Percentiles rank a stretch among this genome's conserved stretches.
Conservation (phyloP, 306 rosid species). For the Prunus fruticosa region DNA sequence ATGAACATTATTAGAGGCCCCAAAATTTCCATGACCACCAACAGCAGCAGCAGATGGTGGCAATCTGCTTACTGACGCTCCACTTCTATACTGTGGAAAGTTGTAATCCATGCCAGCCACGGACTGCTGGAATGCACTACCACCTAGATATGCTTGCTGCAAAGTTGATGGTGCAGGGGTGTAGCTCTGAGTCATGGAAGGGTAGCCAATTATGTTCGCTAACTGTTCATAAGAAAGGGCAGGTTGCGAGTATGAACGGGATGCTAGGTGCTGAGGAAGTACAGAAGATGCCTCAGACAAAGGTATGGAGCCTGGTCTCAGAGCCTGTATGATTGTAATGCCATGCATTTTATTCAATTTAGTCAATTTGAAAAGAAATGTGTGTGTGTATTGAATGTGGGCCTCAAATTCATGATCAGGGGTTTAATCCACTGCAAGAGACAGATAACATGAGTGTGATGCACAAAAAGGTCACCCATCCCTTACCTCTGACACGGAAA, state of each 20-base stretch:
- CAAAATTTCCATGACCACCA: constrained; percentile 38
- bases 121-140: constrained; percentile 32
- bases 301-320: constrained; percentile 33
- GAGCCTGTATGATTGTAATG: constrained; percentile 38
- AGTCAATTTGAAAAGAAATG: neutral
- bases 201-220: constrained; percentile 18
- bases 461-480: constrained; percentile 5
- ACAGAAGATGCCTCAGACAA: constrained; percentile 30
- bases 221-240: constrained; percentile 27
- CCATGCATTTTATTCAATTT: neutral
- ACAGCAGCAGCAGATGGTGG: constrained; percentile 29
- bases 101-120: constrained; percentile 37
- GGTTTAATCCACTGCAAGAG: neutral
- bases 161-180: constrained; percentile 25
- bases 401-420: neutral
- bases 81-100: constrained; percentile 26
- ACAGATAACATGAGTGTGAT: constrained; percentile 11
- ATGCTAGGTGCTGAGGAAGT: constrained; percentile 18
- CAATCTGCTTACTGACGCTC: constrained; percentile 22
- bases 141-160: constrained; percentile 35
- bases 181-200: constrained; percentile 31
- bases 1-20: constrained; percentile 31
- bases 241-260: constrained; percentile 28
- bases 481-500: constrained; percentile 42
- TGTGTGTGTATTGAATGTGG: neutral